Evolutionary conservation across 2,329 filamentous ascomycete species (phyloP), one percentile per base, ranked within the genome.

Genomic region (Botrytis byssoidea): DNA sequence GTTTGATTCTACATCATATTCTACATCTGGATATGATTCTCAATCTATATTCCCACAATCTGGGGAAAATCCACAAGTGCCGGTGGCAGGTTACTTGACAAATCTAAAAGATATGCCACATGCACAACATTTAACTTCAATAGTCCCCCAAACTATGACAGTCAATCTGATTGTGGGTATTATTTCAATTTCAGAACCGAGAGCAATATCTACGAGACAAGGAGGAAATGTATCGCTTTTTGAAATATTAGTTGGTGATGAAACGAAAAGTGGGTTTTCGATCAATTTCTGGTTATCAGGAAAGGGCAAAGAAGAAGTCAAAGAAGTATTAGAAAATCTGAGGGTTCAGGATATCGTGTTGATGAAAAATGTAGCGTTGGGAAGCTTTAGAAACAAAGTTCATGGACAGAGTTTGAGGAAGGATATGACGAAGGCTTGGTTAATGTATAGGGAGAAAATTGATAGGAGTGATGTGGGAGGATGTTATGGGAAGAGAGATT

Each of bases 161-260:
- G 88, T 95, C 40, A 94, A 94, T 80, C 82, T 97, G 9, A 87
- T 98, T n/a, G 93, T 90, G 18, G 93, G 91, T 4, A 85, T 98
- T 65, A 91, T 97, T 75, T 90, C 91, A 20, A 86, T 94, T 67
- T 87, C 91, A 4, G 92, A 37, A 86, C 86, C 3, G 46, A 67
- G 46, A 14, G 46, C 65, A 3, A 89, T 97, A 32, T 88, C 85
- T 44, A 93, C 94, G 0, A 86, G 88, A 57, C 91, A 88, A 83
- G 88, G 91, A 40, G 82, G 83, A 18, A 85, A 85, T 10, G 86
- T 91, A 70, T 88, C 92, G 9, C 86, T 97, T 4, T 84, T 95
- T 59, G 94, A 97, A 81, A 82, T 96, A 3, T 85, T 95, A 1
- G 89, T 98, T 1, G 95, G 93, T 8, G 95, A 98, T 81, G 93